Conservation (phyloP, 345 rosid genomes). For the Ceriops tagal region DNA sequence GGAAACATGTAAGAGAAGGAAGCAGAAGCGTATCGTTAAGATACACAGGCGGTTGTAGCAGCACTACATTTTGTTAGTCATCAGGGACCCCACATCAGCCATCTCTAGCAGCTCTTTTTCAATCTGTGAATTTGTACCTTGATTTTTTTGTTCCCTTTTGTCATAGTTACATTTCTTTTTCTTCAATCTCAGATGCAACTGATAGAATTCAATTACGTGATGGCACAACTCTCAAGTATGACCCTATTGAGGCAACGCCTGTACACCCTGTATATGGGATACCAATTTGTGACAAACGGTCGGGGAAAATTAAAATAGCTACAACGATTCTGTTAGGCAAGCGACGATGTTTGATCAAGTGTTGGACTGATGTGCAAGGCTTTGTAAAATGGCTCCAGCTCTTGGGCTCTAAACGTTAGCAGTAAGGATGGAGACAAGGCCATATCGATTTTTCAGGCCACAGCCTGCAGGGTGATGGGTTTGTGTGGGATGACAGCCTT, state of each 20-base stretch:
- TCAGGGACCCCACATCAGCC: conserved; percentile 25
- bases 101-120: conserved; percentile 21
- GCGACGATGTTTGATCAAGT: too few species aligned
- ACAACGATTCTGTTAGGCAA: too few species aligned
- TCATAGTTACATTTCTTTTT: conserved; percentile 26
- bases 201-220: conserved; percentile 52
- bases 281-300: too few species aligned
- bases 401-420: too few species aligned
- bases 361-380: too few species aligned
- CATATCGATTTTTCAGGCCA: too few species aligned
- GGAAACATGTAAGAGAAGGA: conserved; percentile 18
- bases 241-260: not conserved
- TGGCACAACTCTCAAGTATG: conserved; percentile 31
- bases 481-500: too few species aligned
- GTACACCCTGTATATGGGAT: too few species aligned
- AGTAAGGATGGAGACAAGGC: too few species aligned
- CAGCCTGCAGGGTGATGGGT: too few species aligned
- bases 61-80: conserved; percentile 44
- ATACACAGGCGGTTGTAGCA: conserved; percentile 35
- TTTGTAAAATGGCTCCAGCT: too few species aligned
- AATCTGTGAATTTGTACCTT: conserved; percentile 48
- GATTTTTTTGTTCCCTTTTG: conserved; percentile 24
- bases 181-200: conserved; percentile 47
- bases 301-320: too few species aligned
- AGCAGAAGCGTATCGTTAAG: conserved; percentile 40